Base-by-base conservation (phyloP, 2,329 filamentous ascomycete species). In the Tolypocladium tropicale region DNA sequence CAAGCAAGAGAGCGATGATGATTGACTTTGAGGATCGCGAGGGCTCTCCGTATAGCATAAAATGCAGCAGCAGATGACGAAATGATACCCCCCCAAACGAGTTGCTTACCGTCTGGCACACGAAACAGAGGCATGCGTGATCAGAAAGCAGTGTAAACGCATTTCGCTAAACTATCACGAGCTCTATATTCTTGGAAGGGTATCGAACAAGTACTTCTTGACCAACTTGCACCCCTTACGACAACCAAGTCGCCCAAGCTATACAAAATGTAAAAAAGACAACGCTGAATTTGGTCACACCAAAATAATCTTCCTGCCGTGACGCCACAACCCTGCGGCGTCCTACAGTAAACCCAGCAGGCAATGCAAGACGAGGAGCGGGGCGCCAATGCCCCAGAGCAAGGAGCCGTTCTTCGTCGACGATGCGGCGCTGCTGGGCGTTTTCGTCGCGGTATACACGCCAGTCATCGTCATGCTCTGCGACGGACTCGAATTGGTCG, bases 391-490 rank as follows among this genome's bases (percentile, higher is more conserved):
- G 14, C 14, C 54, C 51, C 50, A 50, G 11, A n/a, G 41, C 30
- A 53, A 30, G 9, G 48, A 10, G 21, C 6, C 18, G 32, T 18
- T 9, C 7, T 18, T 7, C 30, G 14, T n/a, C 5, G 10, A 2
- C 48, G n/a, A 36, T 3, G 18, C 21, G 53, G 52, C 37, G 18
- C 39, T 58, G 4, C 34, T 39, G 5, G 70, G 68, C 23, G 69
- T 71, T 54, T 62, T 60, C 5, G 71, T 72, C 9, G 71, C 70
- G 12, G 70, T 71, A 57, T 65, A 72, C 1, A 71, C 56, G 6
- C 70, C 70, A 18, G 69, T 71, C 56, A 68, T 58, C 1, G 60
- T 61, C 39, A 60, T 61, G 0, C 61, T 63, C 21, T 49, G 46
- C 28, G 46, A 49, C 18, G 61, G 57, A 0, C 63, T 61, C 6